phyloP scores from a whole-genome alignment of 306 rosid genomes.

The Vicia villosa region DNA sequence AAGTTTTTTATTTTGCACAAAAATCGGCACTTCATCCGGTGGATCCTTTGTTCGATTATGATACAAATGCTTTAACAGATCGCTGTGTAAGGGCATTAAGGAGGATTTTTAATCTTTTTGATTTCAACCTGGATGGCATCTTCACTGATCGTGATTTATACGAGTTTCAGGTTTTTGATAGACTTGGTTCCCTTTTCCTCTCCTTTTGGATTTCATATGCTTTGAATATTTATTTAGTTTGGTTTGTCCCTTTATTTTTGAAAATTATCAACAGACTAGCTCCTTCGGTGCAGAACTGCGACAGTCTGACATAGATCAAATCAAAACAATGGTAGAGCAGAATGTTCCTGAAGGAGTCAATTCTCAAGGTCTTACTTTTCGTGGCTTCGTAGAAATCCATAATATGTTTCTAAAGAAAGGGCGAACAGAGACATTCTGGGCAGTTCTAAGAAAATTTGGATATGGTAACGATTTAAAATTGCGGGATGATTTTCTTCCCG shows the following conservation, averaged over 20 bases:
- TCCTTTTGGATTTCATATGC: slow-evolving; percentile 5
- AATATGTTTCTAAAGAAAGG: slow-evolving; percentile 77
- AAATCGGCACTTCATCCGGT: slow-evolving; percentile 90
- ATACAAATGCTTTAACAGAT: slow-evolving; percentile 62
- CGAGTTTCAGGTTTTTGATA: slow-evolving; percentile 72
- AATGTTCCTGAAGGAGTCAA: slow-evolving; percentile 73
- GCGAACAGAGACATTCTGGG: slow-evolving; percentile 81
- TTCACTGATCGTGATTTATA: slow-evolving; percentile 80
- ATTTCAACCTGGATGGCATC: slow-evolving; percentile 82
- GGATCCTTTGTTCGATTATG: slow-evolving; percentile 81
- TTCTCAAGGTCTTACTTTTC: slow-evolving; percentile 68
- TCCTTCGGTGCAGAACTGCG: slow-evolving; percentile 78
- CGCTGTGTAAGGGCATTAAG: slow-evolving; percentile 75
- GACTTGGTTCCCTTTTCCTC: background rate
- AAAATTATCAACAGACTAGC: slow-evolving; percentile 52
- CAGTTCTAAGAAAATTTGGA: slow-evolving; percentile 85
- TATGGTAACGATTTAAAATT: slow-evolving; percentile 77
- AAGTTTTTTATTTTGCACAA: slow-evolving; percentile 85
- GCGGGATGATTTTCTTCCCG: slow-evolving; percentile 61
- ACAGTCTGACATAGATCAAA: slow-evolving; percentile 59
- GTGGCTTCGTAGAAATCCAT: slow-evolving; percentile 76
- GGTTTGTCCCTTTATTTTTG: slow-evolving; percentile 19
- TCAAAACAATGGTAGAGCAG: slow-evolving; percentile 70
- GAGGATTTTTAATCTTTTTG: slow-evolving; percentile 79
- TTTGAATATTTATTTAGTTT: slow-evolving; percentile 20